Percentiles rank a stretch among this genome's conserved stretches.
phyloP scores from a whole-genome alignment of 129 eudicot species.

The Pseudognaphalium luteoalbum region DNA sequence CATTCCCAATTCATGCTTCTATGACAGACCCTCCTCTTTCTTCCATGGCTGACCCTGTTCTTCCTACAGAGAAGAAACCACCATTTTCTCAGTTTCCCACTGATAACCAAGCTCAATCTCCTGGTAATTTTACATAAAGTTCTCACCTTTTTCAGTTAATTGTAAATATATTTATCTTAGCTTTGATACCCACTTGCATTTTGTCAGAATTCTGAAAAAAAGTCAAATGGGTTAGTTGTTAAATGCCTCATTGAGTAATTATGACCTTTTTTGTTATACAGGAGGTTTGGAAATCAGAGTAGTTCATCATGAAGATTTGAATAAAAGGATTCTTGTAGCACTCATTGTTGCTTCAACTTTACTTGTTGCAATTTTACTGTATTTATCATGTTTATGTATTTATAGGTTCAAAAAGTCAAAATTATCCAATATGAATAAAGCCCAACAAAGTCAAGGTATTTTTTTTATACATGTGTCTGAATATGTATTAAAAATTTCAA shows the following conservation, averaged over 20 bases:
- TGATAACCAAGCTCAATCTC: constrained; percentile 51
- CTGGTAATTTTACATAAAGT: constrained; percentile 44
- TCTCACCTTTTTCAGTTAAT: constrained; percentile 2
- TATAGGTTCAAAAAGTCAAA: constrained; percentile 50
- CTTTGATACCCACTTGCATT: constrained; percentile 10
- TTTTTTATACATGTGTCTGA: background rate
- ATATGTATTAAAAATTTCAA: background rate
- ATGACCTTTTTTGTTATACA: constrained; percentile 16
- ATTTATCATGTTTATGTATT: constrained; percentile 63
- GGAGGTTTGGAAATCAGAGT: constrained; percentile 50
- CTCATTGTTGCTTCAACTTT: constrained; percentile 72
- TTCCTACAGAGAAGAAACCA: constrained; percentile 70
- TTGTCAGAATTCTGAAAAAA: background rate
- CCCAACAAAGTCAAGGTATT: constrained; percentile 57
- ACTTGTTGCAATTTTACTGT: constrained; percentile 60
- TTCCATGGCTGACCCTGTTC: constrained; percentile 61
- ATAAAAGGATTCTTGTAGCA: constrained; percentile 70
- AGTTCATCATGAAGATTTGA: constrained; percentile 65
- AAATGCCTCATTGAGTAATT: background rate
- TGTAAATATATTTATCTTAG: background rate
- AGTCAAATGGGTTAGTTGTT: constrained; percentile 14
- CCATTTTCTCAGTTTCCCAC: constrained; percentile 60
- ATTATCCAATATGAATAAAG: constrained; percentile 29
- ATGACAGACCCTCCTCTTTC: constrained; percentile 52
- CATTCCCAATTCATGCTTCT: constrained; percentile 40